Evolutionary conservation across 768 basidiomycete genomes (phyloP), one percentile per base, ranked within the genome.

Genomic region (Pulveroboletus ravenelii): DNA sequence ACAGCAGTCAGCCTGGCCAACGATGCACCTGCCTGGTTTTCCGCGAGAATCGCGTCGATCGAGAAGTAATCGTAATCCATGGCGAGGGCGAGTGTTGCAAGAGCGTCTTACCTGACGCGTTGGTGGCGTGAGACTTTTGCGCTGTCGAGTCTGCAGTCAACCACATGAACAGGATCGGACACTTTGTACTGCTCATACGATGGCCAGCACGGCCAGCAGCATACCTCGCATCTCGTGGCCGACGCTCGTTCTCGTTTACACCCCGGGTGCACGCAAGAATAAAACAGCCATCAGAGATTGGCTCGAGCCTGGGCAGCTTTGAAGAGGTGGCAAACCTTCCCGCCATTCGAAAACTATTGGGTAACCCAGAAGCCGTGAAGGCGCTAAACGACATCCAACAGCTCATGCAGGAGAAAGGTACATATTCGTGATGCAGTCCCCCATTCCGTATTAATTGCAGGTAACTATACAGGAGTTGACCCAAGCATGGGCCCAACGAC

Each of bases 11-110:
- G 20, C 15, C 14, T 36, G n/a, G 25, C 44, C 13, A 18, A 38
- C 13, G 36, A 29, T 20, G 8, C 14, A 51, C 67, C 35, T 57
- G 84, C 89, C 76, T 93, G 91, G 63, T 94, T 94, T 62, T 93
- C 91, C 14, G 92, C 88, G 23, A 95, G 79, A 58, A 97, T 95
- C 6, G 89, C 80, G 51, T 93, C 89, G 47, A 95, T 80, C 0
- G 89, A 93, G 68, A 89, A 95, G 67, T 97, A 97, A 66, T 94
- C 91, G 62, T 85, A 76, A 52, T 94, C 89, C 92, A 93, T 94
- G 56, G 50, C 40, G 13, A 29, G 18, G 44, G 15, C 20, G 5
- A 8, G 29, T 18, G 30, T 14, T 38, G 7, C 12, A 17, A 27
- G 20, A 17, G 18, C 37, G 44, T 37, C 3, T 15, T n/a, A n/a